These are phyloP conservation scores for Capsaspora owczarzaki DNA, from an alignment of 78 protist genomes.

Conservation along the genomic window DNA sequence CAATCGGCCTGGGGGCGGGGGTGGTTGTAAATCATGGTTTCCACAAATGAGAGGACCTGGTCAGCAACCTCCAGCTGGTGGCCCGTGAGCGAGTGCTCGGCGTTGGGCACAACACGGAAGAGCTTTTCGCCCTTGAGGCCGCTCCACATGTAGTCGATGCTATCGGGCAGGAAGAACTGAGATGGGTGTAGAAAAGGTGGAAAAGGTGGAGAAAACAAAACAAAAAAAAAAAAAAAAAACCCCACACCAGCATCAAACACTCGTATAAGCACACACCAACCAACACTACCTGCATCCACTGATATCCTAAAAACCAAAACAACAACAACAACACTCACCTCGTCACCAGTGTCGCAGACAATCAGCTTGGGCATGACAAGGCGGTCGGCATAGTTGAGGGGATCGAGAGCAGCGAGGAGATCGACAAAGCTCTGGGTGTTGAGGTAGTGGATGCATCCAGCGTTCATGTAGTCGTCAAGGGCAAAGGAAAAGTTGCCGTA, in stretches of 20 bases:
- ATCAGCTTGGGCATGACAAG: not conserved
- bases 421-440: slow-evolving; percentile 30
- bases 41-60: not conserved
- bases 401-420: too few species aligned
- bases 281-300: too few species aligned
- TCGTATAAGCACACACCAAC: too few species aligned
- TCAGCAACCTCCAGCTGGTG: slow-evolving; percentile 32
- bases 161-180: slow-evolving; percentile 47
- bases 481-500: slow-evolving; percentile 45
- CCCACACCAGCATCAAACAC: too few species aligned
- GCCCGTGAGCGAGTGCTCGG: slow-evolving; percentile 51
- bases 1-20: not conserved
- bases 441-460: slow-evolving; percentile 33
- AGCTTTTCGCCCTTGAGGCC: slow-evolving; percentile 33
- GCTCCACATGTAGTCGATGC: slow-evolving; percentile 25
- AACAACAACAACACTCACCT: too few species aligned
- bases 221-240: too few species aligned
- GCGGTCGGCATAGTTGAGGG: too few species aligned
- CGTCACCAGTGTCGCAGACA: slow-evolving; percentile 40
- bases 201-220: too few species aligned
- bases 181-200: too few species aligned
- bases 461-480: slow-evolving; percentile 26
- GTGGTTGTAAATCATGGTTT: not conserved
- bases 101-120: slow-evolving; percentile 45
- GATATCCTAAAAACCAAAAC: not conserved